These are phyloP conservation scores for Mortierella sp. DNA, from an alignment of 371 early-diverging fungal genomes.

Conservation along the genomic window DNA sequence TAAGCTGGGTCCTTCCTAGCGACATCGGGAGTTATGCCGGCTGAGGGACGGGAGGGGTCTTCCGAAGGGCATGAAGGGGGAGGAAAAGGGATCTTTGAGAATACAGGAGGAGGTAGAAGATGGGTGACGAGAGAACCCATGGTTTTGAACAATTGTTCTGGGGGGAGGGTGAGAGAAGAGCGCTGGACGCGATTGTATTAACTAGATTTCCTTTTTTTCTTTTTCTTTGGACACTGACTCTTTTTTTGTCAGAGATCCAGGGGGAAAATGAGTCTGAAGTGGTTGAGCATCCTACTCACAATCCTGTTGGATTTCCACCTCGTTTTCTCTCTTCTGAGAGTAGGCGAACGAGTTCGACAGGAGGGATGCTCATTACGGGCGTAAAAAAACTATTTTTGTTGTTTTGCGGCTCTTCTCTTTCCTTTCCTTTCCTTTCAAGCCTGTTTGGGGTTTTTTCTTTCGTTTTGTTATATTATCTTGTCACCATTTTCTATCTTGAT, in stretches of 20 bases:
- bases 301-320: constrained; percentile 45
- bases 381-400: constrained; percentile 47
- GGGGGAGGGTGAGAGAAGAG: constrained; percentile 53
- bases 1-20: constrained; percentile 11
- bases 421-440: constrained; percentile 34
- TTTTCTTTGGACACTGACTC: constrained; percentile 35
- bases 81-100: constrained; percentile 31
- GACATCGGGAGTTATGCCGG: too few species aligned
- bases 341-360: constrained; percentile 45
- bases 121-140: constrained; percentile 24
- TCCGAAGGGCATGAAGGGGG: constrained; percentile 14
- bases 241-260: constrained; percentile 4
- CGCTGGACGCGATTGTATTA: constrained; percentile 56
- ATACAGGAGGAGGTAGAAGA: constrained; percentile 37
- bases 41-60: constrained; percentile 15
- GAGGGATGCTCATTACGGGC: constrained; percentile 51
- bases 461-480: constrained; percentile 24
- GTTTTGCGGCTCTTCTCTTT: constrained; percentile 57
- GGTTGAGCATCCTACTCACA: constrained; percentile 43
- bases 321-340: background rate
- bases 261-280: constrained; percentile 58
- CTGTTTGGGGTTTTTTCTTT: constrained; percentile 14
- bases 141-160: constrained; percentile 28
- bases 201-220: constrained; percentile 57
- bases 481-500: constrained; percentile 24